Conservation (phyloP, 345 rosid species). For the Mallotus nudiflorus region DNA sequence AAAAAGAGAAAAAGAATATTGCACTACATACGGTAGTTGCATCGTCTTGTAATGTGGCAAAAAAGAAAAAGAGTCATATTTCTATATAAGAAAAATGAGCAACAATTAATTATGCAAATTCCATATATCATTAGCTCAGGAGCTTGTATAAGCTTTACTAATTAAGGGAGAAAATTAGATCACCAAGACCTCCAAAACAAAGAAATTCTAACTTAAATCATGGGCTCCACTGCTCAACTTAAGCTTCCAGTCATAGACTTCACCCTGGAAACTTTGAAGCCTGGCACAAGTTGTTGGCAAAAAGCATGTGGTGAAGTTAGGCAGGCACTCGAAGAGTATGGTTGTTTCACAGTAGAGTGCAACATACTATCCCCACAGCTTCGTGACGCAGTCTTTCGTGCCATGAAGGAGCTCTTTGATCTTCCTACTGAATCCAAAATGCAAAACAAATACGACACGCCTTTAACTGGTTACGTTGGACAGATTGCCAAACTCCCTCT, state of each 20-base stretch:
- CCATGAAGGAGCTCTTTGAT: constrained; percentile 55
- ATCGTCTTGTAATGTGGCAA: too few relatives aligned
- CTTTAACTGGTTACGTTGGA: constrained; percentile 62
- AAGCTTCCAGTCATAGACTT: constrained; percentile 35
- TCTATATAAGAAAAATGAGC: too few relatives aligned
- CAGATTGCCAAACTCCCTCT: constrained; percentile 58
- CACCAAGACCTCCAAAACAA: background rate
- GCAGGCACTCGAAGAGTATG: constrained; percentile 64
- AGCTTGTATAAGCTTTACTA: too few relatives aligned
- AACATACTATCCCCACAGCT: constrained; percentile 32
- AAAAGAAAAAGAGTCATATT: too few relatives aligned
- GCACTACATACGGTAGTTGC: too few relatives aligned
- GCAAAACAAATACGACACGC: constrained; percentile 57
- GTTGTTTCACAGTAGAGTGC: constrained; percentile 54
- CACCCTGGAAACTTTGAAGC: constrained; percentile 31
- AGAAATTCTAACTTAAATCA: background rate
- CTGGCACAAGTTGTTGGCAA: constrained; percentile 48
- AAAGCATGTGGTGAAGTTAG: constrained; percentile 37
- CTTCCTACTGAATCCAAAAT: constrained; percentile 58
- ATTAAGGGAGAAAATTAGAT: background rate
- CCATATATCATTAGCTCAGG: too few relatives aligned
- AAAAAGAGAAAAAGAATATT: too few relatives aligned
- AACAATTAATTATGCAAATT: too few relatives aligned
- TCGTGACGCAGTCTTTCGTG: constrained; percentile 33
- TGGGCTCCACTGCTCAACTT: constrained; percentile 20